Percentiles rank a stretch among this genome's conserved stretches.
Evolutionary conservation across 768 basidiomycete species (phyloP).

Genomic region (Lactarius deliciosus): DNA sequence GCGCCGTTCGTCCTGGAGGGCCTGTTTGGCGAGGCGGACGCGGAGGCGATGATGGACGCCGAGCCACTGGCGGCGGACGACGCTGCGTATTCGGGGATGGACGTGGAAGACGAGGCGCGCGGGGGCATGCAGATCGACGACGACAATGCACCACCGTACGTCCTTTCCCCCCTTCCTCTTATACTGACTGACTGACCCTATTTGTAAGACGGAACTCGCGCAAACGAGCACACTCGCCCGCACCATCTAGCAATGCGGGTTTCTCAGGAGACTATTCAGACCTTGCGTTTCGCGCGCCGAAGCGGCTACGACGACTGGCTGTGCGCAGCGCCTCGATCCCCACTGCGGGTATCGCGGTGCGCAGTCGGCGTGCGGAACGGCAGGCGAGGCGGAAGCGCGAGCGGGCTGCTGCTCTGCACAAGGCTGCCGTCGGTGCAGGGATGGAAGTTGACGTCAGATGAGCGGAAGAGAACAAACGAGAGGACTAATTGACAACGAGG

Average conservation of each 20-base stretch:
- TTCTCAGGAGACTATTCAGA: neutral
- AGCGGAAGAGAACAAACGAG: neutral
- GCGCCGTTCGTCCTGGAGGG: slow-evolving; percentile 82
- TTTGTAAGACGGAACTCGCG: neutral
- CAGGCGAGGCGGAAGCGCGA: slow-evolving; percentile 17
- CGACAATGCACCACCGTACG: neutral
- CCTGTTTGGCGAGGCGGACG: slow-evolving; percentile 77
- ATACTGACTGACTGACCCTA: too few species aligned
- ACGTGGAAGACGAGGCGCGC: slow-evolving; percentile 17
- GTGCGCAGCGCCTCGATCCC: slow-evolving; percentile 22
- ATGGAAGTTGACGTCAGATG: slow-evolving; percentile 22
- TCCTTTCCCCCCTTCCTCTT: too few species aligned
- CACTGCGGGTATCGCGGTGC: neutral
- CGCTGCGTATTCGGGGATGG: slow-evolving; percentile 28
- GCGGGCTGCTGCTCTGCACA: neutral
- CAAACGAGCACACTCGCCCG: slow-evolving; percentile 23
- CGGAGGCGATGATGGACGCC: slow-evolving; percentile 62
- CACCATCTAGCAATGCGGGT: too few species aligned
- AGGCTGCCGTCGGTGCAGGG: neutral
- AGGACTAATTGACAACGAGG: too few species aligned
- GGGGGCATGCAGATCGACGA: slow-evolving; percentile 20
- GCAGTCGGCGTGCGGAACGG: slow-evolving; percentile 16
- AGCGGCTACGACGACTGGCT: slow-evolving; percentile 14
- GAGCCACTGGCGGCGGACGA: slow-evolving; percentile 33
- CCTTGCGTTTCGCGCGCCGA: slow-evolving; percentile 15